These are phyloP conservation scores for Hordeum pubiflorum DNA, from an alignment of 202 grass and related monocot species.

Conservation along the genomic window DNA sequence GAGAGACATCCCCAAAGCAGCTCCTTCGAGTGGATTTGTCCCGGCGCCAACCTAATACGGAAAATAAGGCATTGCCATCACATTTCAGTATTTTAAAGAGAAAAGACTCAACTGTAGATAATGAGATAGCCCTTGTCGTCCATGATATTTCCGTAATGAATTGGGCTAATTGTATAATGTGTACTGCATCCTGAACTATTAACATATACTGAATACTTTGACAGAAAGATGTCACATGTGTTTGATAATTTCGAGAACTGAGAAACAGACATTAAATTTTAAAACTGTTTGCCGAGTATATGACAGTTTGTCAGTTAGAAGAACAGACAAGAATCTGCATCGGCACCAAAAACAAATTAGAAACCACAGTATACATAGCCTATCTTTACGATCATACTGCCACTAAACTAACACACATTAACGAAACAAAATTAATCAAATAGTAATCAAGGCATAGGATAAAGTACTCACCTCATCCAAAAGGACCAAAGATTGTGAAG, in stretches of 20 bases:
- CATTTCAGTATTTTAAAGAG: background rate
- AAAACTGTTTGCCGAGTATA: background rate
- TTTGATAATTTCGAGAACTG: background rate
- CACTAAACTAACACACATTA: background rate
- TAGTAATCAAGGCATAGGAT: background rate
- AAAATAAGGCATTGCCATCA: background rate
- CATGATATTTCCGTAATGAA: background rate
- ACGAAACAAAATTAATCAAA: slow-evolving; percentile 7
- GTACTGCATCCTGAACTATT: background rate
- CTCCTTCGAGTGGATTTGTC: slow-evolving; percentile 85
- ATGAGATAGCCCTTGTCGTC: background rate
- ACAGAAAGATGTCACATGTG: background rate
- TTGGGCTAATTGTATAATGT: background rate
- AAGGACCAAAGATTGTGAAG: slow-evolving; percentile 63
- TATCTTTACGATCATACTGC: background rate
- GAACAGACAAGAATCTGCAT: background rate
- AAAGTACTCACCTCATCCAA: slow-evolving; percentile 57
- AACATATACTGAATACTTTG: background rate
- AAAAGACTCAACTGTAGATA: slow-evolving; percentile 13
- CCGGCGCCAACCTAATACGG: slow-evolving; percentile 61
- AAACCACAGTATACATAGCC: background rate
- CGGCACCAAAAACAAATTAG: background rate
- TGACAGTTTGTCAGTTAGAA: background rate
- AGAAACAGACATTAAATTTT: slow-evolving; percentile 13
- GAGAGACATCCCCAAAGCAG: slow-evolving; percentile 76